phyloP scores from a whole-genome alignment of 164 flowering plant species.

The Vitis riparia region DNA sequence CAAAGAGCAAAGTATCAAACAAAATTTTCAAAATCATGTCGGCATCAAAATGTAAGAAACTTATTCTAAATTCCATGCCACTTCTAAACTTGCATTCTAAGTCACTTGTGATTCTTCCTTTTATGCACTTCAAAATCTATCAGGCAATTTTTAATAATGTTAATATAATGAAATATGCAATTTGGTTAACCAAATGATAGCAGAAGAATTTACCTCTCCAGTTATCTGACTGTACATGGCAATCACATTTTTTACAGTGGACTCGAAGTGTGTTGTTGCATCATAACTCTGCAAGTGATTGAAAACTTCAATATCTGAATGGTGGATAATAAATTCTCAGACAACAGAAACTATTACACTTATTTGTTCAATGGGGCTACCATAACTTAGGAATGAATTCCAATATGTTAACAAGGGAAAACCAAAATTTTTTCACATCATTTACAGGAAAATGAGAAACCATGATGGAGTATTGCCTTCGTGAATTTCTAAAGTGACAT shows the following conservation, averaged over 20 bases:
- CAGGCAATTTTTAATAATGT: background rate
- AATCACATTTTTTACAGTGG: slow-evolving; percentile 75
- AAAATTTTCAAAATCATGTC: no score
- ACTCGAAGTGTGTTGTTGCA: slow-evolving; percentile 81
- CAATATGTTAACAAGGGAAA: no score
- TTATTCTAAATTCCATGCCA: background rate
- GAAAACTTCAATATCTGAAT: background rate
- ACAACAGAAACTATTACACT: no score
- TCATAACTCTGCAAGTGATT: slow-evolving; percentile 72
- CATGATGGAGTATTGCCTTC: no score
- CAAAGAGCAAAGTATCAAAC: no score
- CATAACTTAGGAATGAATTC: no score
- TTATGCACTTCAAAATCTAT: background rate
- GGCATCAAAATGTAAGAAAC: background rate
- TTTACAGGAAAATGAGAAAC: no score
- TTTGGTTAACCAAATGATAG: slow-evolving; percentile 1
- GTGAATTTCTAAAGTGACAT: no score
- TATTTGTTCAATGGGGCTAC: no score
- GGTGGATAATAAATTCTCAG: no score
- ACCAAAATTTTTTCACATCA: no score
- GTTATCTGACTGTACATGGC: slow-evolving; percentile 76
- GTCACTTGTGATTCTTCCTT: background rate
- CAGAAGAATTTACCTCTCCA: slow-evolving; percentile 65
- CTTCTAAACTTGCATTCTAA: background rate
- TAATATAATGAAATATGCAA: background rate